Evolutionary conservation across 495 filamentous ascomycete species (phyloP).

Genomic region (Xylaria nigripes): DNA sequence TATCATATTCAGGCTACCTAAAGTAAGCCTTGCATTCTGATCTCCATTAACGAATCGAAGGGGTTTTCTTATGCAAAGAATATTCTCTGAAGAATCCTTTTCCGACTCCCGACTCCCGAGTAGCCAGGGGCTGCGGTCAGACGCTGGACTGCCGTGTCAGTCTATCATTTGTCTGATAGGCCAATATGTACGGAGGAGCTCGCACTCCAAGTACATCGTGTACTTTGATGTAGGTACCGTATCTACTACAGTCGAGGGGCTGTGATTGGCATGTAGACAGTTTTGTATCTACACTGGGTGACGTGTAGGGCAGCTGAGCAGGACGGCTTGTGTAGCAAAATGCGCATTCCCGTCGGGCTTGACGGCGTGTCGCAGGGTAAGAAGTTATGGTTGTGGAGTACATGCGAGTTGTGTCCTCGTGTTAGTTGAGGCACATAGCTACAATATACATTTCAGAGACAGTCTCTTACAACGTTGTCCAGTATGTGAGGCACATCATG

Average conservation of each 20-base stretch:
- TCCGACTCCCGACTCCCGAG: background rate
- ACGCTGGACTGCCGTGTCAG: background rate
- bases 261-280: no score
- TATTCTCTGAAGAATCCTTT: slow-evolving; percentile 2
- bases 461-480: no score
- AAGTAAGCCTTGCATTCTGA: background rate
- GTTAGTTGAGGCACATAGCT: no score
- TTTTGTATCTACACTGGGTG: background rate
- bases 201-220: no score
- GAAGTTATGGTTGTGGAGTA: no score
- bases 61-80: slow-evolving; percentile 9
- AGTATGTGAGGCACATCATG: no score
- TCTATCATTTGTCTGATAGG: background rate
- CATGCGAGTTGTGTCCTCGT: no score
- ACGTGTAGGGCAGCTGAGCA: background rate
- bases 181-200: no score
- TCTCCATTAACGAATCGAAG: background rate
- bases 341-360: slow-evolving; percentile 4
- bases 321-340: background rate
- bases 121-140: background rate
- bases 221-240: background rate
- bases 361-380: background rate
- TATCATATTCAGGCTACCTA: no score
- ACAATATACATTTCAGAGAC: background rate
- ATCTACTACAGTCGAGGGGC: no score